Base-by-base conservation (phyloP, 805 yeast species). In the Yamadazyma akitaensis region DNA sequence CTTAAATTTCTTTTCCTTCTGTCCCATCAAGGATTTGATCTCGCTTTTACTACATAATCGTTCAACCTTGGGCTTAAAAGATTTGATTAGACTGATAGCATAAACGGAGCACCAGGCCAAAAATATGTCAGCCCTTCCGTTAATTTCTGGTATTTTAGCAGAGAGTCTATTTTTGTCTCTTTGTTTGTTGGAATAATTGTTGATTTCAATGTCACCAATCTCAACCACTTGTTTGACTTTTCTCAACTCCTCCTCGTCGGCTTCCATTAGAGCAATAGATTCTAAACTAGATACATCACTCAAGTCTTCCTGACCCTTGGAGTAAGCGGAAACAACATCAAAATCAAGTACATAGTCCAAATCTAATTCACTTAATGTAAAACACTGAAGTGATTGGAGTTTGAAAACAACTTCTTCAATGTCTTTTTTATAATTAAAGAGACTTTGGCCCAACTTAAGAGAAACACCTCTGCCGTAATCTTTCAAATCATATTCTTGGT, bases 71-170 rank as follows among this genome's bases (percentile, higher is more conserved):
- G 76, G 76, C 2, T 65, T 60, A 48, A 68, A 66, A 40, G 55
- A 55, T 41, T 61, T 53, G 7, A 72, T 37, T 43, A 72, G 54
- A 1, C 67, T 61, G n/a, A 50, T 45, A 7, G 75, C 76, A 48
- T 72, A 72, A 33, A 70, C 51, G 5, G 57, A 46, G 52, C 76
- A 71, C 76, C 76, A 72, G 4, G 68, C 57, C 40, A 72, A 61
- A 49, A 71, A 72, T 35, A 65, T 63, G 51, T 71, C 75, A 7
- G 67, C 42, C 8, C 73, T 54, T 5, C 68, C 73, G 35, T 70
- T 72, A 2, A 70, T 42, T 43, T 67, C 73, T 0, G 73, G 72
- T 4, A 70, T 53, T 9, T 50, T 45, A 24, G 71, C 54, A 7
- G 49, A 41, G 14, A 72, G 54, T 38, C 61, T 57, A 42, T 63